phyloP scores from a whole-genome alignment of 768 basidiomycete genomes.

The Gymnopilus dilepis region DNA sequence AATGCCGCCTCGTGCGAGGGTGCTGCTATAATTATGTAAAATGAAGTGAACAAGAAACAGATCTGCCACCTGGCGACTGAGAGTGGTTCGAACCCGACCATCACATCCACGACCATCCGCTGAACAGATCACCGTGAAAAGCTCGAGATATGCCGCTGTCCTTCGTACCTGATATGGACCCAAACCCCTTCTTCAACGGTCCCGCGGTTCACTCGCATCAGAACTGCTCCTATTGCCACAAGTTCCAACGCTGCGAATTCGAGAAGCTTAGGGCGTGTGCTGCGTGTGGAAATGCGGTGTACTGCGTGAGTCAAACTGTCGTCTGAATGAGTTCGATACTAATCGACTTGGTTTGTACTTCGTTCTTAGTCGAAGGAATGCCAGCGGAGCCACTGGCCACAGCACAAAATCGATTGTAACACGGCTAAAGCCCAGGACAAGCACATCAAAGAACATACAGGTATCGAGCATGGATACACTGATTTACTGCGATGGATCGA shows the following conservation, averaged over 20 bases:
- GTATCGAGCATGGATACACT: not conserved
- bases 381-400: slow-evolving; percentile 6
- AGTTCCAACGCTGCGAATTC: not conserved
- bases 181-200: not conserved
- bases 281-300: not conserved
- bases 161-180: too few relatives aligned
- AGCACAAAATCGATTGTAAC: not conserved
- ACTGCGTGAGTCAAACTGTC: too few relatives aligned
- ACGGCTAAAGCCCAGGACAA: not conserved
- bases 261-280: too few relatives aligned
- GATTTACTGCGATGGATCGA: slow-evolving; percentile 4
- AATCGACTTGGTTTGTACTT: not conserved
- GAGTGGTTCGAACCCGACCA: too few relatives aligned
- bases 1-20: too few relatives aligned
- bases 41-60: too few relatives aligned
- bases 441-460: not conserved
- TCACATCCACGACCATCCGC: too few relatives aligned
- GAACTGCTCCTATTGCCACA: not conserved
- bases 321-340: too few relatives aligned
- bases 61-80: too few relatives aligned
- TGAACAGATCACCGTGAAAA: too few relatives aligned
- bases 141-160: too few relatives aligned
- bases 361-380: slow-evolving; percentile 6
- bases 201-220: not conserved
- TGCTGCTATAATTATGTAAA: too few relatives aligned